Percentiles rank a stretch among this genome's conserved stretches.
Conservation (phyloP, 768 basidiomycete species). For the Lactarius deliciosus region DNA sequence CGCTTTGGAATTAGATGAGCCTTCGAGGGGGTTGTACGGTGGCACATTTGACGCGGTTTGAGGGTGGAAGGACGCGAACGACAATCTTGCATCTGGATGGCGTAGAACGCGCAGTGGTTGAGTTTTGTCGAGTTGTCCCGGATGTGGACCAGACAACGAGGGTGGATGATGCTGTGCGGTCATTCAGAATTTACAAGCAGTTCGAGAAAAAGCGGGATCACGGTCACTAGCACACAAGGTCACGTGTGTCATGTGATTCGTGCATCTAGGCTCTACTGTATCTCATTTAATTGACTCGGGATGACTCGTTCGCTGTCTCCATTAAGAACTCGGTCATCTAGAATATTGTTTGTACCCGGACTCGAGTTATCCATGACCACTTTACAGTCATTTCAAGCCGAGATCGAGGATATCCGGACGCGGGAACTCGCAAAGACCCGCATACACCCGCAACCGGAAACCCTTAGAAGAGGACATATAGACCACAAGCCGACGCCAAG, state of each 20-base stretch:
- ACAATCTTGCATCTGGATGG: slow-evolving; percentile 54
- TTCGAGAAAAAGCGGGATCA: neutral
- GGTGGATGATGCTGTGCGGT: slow-evolving; percentile 15
- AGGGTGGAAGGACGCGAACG: slow-evolving; percentile 75
- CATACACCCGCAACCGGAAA: slow-evolving; percentile 35
- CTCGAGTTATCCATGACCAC: slow-evolving; percentile 33
- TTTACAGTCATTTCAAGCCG: slow-evolving; percentile 64
- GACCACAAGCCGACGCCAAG: slow-evolving; percentile 17
- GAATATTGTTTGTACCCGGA: neutral
- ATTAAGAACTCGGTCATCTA: neutral
- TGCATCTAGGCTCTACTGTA: no score
- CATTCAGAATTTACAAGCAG: slow-evolving; percentile 8
- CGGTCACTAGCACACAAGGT: neutral
- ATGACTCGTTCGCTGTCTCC: slow-evolving; percentile 18
- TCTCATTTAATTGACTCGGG: slow-evolving; percentile 1
- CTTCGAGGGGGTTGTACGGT: slow-evolving; percentile 35
- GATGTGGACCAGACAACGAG: slow-evolving; percentile 43
- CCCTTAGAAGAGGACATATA: slow-evolving; percentile 20
- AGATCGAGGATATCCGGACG: slow-evolving; percentile 74
- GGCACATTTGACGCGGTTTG: slow-evolving; percentile 42
- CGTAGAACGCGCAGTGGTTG: slow-evolving; percentile 66
- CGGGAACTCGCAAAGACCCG: slow-evolving; percentile 68
- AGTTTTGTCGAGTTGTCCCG: slow-evolving; percentile 65
- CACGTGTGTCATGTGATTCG: neutral
- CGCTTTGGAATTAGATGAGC: slow-evolving; percentile 60